These are phyloP conservation scores for Cystobasidium tubakii DNA, from an alignment of 768 basidiomycete genomes.

Conservation along the genomic window DNA sequence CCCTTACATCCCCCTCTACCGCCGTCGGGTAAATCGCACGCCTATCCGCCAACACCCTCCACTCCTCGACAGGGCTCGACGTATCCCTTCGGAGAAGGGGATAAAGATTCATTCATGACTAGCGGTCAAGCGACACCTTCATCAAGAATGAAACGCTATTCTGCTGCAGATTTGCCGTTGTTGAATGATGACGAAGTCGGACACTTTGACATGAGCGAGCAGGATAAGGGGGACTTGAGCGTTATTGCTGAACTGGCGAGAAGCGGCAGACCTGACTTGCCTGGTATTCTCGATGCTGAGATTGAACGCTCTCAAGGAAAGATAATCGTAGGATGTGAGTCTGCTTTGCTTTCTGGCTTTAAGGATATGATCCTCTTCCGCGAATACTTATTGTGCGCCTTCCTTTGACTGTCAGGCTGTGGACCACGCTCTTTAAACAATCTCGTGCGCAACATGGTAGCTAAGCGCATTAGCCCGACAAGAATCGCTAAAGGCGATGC, in stretches of 20 bases:
- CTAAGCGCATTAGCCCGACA: slow-evolving; percentile 58
- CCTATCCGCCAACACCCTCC: background rate
- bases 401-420: slow-evolving; percentile 59
- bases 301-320: slow-evolving; percentile 57
- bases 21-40: background rate
- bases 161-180: slow-evolving; percentile 17
- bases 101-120: background rate
- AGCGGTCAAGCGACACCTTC: slow-evolving; percentile 23
- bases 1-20: background rate
- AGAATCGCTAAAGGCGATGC: slow-evolving; percentile 53
- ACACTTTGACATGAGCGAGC: slow-evolving; percentile 55
- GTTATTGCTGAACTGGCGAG: slow-evolving; percentile 61
- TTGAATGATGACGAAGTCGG: slow-evolving; percentile 23
- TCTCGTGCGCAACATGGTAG: slow-evolving; percentile 62
- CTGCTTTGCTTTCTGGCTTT: too few species aligned
- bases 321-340: slow-evolving; percentile 66
- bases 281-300: slow-evolving; percentile 62
- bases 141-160: background rate
- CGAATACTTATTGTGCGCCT: too few species aligned
- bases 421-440: slow-evolving; percentile 67
- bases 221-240: slow-evolving; percentile 60
- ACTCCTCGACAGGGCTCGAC: slow-evolving; percentile 3
- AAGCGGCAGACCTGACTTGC: slow-evolving; percentile 63
- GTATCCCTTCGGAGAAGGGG: background rate
- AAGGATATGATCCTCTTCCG: too few species aligned